phyloP scores from a whole-genome alignment of 2,329 filamentous ascomycete genomes.

The Blastomyces percursus region DNA sequence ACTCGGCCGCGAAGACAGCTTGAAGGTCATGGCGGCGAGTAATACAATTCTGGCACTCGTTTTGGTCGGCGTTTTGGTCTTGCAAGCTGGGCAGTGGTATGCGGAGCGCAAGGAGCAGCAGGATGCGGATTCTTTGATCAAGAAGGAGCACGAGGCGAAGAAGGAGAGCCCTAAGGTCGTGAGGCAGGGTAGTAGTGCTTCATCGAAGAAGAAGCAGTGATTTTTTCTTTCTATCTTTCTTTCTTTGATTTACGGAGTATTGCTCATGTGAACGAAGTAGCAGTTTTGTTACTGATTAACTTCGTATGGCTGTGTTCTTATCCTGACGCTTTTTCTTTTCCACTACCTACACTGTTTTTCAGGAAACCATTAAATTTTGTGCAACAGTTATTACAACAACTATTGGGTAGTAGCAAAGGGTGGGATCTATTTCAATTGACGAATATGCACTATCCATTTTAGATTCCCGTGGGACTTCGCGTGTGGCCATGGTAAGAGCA shows the following conservation, averaged over 20 bases:
- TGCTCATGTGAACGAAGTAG: neutral
- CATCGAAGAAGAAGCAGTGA: slow-evolving; percentile 25
- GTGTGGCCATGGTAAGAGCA: neutral
- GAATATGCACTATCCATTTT: neutral
- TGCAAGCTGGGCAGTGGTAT: slow-evolving; percentile 98
- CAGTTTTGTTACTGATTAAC: neutral
- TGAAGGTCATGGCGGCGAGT: slow-evolving; percentile 83
- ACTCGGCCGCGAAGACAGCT: slow-evolving; percentile 73
- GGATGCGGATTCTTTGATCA: slow-evolving; percentile 58
- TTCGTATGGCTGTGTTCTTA: neutral
- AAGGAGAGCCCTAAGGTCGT: slow-evolving; percentile 15
- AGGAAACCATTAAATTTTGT: neutral
- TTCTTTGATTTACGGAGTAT: neutral
- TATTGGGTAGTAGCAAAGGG: neutral
- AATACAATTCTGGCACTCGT: slow-evolving; percentile 95
- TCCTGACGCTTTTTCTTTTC: neutral
- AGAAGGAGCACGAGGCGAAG: slow-evolving; percentile 31
- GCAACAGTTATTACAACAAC: neutral
- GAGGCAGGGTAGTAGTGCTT: slow-evolving; percentile 17
- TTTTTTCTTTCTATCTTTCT: slow-evolving; percentile 1
- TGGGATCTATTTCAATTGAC: neutral
- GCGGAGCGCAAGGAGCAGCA: slow-evolving; percentile 85
- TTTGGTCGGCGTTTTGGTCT: slow-evolving; percentile 75
- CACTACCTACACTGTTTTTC: neutral
- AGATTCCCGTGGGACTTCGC: neutral